Percentiles rank a stretch among this genome's conserved stretches.
Conservation (phyloP, 805 yeast genomes). For the Danielia reshetovae region DNA sequence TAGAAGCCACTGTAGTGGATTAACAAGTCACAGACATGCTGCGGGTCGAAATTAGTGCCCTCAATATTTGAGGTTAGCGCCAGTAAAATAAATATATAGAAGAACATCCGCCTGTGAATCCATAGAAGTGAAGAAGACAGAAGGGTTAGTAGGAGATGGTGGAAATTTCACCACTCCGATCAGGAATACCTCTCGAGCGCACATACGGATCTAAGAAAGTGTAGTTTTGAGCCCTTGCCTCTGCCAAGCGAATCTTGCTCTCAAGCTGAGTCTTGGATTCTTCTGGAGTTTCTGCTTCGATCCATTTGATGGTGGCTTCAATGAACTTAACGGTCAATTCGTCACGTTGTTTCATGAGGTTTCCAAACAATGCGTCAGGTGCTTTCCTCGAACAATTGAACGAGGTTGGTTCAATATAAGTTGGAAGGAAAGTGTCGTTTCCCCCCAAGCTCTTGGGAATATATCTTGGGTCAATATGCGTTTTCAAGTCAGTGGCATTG, state of each 20-base stretch:
- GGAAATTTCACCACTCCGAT: conserved; percentile 10
- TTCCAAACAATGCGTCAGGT: conserved; percentile 7
- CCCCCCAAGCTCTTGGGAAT: conserved; percentile 13
- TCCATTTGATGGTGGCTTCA: conserved; percentile 12
- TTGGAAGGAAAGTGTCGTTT: conserved; percentile 3
- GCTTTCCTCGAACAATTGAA: conserved; percentile 5
- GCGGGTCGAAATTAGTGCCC: no score
- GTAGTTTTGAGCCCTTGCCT: conserved; percentile 9
- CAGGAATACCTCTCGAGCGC: conserved; percentile 8
- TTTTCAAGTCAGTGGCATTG: conserved; percentile 3
- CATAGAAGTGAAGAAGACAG: no score
- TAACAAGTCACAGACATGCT: no score
- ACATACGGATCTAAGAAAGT: conserved; percentile 10
- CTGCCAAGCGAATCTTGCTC: conserved; percentile 5
- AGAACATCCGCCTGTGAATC: no score
- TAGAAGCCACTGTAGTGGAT: no score
- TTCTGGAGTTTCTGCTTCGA: conserved; percentile 6
- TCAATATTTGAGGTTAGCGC: no score
- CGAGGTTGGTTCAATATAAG: conserved; percentile 9
- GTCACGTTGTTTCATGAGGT: conserved; percentile 9
- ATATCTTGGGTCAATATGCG: conserved; percentile 6
- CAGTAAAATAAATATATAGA: no score
- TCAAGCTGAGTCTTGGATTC: conserved; percentile 6
- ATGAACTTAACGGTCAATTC: conserved; percentile 9
- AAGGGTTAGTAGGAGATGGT: neutral